Percentiles rank a stretch among this genome's conserved stretches.
Conservation (phyloP, 352 stramenopile species). For the Blastocystis sp. region DNA sequence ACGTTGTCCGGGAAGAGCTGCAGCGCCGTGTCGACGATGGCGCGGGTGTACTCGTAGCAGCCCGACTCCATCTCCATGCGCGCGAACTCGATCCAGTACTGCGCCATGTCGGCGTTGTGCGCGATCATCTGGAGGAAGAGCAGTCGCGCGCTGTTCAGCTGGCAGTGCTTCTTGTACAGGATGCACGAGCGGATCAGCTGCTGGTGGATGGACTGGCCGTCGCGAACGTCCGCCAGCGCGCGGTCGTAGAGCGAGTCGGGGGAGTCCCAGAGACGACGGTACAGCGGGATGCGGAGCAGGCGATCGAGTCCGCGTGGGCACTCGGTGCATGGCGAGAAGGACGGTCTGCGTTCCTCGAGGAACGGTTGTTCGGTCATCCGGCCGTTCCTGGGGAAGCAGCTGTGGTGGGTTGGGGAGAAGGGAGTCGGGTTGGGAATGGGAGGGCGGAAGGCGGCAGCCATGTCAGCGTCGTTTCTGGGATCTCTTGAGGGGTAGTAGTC, state of each 20-base stretch:
- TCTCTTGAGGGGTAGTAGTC: too few species aligned
- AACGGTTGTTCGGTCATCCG: too few species aligned
- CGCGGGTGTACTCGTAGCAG: not conserved
- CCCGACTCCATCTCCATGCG: constrained; percentile 59
- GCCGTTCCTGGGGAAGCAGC: too few species aligned
- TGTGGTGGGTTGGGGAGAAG: too few species aligned
- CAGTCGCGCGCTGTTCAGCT: not conserved
- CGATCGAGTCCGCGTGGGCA: not conserved
- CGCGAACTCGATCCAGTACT: constrained; percentile 53
- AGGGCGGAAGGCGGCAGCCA: too few species aligned
- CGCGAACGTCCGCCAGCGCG: not conserved
- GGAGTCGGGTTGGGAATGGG: too few species aligned
- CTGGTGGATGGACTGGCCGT: not conserved
- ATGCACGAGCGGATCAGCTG: constrained; percentile 14
- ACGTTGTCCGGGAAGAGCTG: not conserved
- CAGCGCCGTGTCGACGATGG: constrained; percentile 7
- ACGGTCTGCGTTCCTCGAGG: too few species aligned
- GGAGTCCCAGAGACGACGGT: not conserved
- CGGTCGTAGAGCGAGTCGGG: not conserved
- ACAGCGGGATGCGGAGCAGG: not conserved
- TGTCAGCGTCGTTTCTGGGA: too few species aligned
- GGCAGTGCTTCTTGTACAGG: constrained; percentile 16
- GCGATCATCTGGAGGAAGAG: constrained; percentile 1
- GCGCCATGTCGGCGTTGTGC: not conserved
- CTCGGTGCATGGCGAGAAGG: too few species aligned